Conservation (phyloP, 1,284 basidiomycete species). For the Ceraceosorus guamensis region DNA sequence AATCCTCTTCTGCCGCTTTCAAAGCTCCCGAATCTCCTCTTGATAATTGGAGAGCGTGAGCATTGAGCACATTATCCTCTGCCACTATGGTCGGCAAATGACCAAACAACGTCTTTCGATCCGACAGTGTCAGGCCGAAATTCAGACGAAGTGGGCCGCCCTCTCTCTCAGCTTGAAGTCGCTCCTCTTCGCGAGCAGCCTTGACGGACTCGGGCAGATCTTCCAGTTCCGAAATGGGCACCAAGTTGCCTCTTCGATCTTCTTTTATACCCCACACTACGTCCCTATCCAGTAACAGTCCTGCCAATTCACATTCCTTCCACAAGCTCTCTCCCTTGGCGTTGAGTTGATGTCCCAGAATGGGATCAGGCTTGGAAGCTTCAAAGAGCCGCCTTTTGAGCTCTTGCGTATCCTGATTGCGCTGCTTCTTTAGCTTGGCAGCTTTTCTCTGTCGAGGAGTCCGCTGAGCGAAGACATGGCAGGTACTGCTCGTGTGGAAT, state of each 20-base stretch:
- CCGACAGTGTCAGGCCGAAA: constrained; percentile 31
- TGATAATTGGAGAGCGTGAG: constrained; percentile 8
- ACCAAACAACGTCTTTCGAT: constrained; percentile 38
- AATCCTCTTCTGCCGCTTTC: constrained; percentile 1
- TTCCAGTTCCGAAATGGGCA: constrained; percentile 15
- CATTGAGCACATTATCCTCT: constrained; percentile 33
- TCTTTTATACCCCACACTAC: constrained; percentile 41
- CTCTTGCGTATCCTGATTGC: constrained; percentile 43
- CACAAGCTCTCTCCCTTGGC: constrained; percentile 36
- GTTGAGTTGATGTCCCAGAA: constrained; percentile 61
- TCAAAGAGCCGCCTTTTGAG: constrained; percentile 47
- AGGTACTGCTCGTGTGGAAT: too few species aligned
- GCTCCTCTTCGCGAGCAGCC: neutral
- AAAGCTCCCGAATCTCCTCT: neutral
- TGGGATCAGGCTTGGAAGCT: constrained; percentile 57
- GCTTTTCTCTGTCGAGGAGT: too few species aligned
- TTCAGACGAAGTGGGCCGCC: constrained; percentile 41
- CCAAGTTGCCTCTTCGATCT: constrained; percentile 39
- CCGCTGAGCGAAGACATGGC: too few species aligned
- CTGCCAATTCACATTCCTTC: constrained; percentile 32
- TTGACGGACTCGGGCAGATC: neutral
- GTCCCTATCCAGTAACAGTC: constrained; percentile 35
- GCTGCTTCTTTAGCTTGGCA: constrained; percentile 30
- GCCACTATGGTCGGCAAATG: constrained; percentile 40
- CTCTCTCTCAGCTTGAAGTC: constrained; percentile 2